These are phyloP conservation scores for Arthroderma sp. DNA, from an alignment of 2,329 filamentous ascomycete genomes.

Conservation along the genomic window DNA sequence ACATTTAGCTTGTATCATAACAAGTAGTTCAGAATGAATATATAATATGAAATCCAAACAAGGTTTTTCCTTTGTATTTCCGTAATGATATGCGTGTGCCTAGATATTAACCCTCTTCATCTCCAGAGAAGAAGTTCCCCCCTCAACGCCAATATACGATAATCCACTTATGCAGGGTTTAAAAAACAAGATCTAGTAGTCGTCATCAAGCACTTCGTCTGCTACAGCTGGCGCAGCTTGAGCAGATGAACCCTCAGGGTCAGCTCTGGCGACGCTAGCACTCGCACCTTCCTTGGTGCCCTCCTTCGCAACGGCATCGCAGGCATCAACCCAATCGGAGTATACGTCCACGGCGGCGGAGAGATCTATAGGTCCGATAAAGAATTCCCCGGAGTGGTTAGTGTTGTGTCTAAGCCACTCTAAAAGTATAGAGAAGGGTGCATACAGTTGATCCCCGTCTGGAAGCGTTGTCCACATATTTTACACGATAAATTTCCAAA, in stretches of 20 bases:
- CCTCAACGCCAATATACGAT: constrained; percentile 4
- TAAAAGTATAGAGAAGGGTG: not conserved
- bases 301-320: constrained; percentile 58
- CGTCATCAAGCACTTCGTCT: constrained; percentile 30
- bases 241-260: constrained; percentile 4
- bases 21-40: not conserved
- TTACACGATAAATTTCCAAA: constrained; percentile 80
- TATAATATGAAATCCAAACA: not conserved
- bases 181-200: constrained; percentile 30
- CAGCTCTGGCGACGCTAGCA: not conserved
- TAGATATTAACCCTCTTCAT: not conserved
- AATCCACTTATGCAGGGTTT: constrained; percentile 5
- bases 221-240: constrained; percentile 12
- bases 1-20: not conserved
- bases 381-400: not conserved
- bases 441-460: constrained; percentile 82
- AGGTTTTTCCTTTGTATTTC: not conserved
- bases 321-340: constrained; percentile 96
- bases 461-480: constrained; percentile 85
- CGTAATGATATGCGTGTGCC: not conserved
- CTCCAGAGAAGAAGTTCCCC: not conserved
- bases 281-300: constrained; percentile 19
- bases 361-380: constrained; percentile 52
- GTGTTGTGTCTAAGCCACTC: not conserved
- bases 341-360: constrained; percentile 91